These are phyloP conservation scores for Striga hermonthica DNA, from an alignment of 305 asterid genomes.

Conservation along the genomic window DNA sequence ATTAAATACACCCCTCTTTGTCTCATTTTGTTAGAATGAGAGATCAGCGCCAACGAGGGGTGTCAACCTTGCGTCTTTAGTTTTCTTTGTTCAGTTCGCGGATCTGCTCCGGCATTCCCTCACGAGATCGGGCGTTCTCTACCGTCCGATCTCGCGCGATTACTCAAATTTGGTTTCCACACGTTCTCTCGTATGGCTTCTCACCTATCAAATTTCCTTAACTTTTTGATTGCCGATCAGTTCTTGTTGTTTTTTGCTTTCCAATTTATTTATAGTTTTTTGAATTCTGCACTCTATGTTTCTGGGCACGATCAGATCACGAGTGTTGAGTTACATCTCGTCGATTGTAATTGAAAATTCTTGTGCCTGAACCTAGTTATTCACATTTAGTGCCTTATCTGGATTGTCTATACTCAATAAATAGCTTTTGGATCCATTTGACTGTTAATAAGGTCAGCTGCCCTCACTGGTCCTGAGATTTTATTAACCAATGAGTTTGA, in stretches of 20 bases:
- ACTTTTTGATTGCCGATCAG: background rate
- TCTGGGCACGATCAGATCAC: conserved; percentile 10
- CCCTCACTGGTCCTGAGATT: background rate
- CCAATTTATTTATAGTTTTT: conserved; percentile 11
- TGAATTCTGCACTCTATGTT: conserved; percentile 2
- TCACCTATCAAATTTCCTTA: conserved; percentile 15
- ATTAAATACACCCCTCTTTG: no score
- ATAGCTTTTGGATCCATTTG: background rate
- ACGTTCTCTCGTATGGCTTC: conserved; percentile 29
- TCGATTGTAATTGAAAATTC: background rate
- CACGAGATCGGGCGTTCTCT: conserved; percentile 41
- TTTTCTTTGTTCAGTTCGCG: conserved; percentile 31
- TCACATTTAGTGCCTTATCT: conserved; percentile 9
- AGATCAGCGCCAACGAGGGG: conserved; percentile 26
- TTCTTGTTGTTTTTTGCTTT: conserved; percentile 22
- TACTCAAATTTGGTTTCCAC: conserved; percentile 34
- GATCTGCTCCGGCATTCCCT: conserved; percentile 27
- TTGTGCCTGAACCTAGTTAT: background rate
- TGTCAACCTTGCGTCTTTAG: conserved; percentile 29
- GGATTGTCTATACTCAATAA: background rate
- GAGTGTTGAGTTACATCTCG: conserved; percentile 23
- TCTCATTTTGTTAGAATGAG: no score
- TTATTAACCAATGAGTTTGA: background rate
- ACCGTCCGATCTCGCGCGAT: conserved; percentile 47
- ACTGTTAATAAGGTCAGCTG: conserved; percentile 2